Evolutionary conservation across 2,329 filamentous ascomycete genomes (phyloP), one percentile per base, ranked within the genome.

Genomic region (Aspergillus neotritici): DNA sequence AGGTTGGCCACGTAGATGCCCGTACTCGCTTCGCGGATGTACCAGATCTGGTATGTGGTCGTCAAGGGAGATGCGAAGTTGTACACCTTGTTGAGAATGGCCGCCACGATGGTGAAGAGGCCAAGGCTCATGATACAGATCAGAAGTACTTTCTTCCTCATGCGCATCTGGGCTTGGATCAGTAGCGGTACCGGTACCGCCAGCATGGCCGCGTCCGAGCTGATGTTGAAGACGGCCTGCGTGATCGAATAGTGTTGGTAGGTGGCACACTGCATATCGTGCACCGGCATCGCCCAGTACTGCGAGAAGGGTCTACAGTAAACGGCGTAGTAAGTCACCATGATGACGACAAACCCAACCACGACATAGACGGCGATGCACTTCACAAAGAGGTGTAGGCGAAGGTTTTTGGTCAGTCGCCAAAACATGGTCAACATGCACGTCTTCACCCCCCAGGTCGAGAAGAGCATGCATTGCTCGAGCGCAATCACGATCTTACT

Each of bases 381-480:
- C 28, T 68, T 60, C 40, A 75, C 65, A 37, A 61, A 64, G 15
- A 62, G 42, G 32, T 67, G 64, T 14, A 64, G 55, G 29, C 56
- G 55, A 28, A 62, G 50, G 35, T 59, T 64, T 41, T 58, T 65
- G 31, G 71, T 74, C 54, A 75, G 65, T 10, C 71, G 63, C 48
- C 64, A 64, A 49, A 75, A 75, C 50, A 77, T 69, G 17, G 72
- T 65, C 48, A 77, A 56, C 53, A 78, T 65, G 52, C 73, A 76
- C 16, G 69, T 62, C 51, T 78, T 78, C 37, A 74, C 66, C 5
- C 69, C 57, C 74, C 75, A 78, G 11, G 72, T 72, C 3, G 69
- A 71, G 12, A 65, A 43, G 29, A 73, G 60, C 62, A 75, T 74
- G 61, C 69, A 73, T 48, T 75, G 70, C 44, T 76, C 72, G 6